A percentile compares a stretch with the other conserved stretches of the same genome.
Evolutionary conservation across 768 basidiomycete species (phyloP).

Genomic region (Amanita pallidorosea): DNA sequence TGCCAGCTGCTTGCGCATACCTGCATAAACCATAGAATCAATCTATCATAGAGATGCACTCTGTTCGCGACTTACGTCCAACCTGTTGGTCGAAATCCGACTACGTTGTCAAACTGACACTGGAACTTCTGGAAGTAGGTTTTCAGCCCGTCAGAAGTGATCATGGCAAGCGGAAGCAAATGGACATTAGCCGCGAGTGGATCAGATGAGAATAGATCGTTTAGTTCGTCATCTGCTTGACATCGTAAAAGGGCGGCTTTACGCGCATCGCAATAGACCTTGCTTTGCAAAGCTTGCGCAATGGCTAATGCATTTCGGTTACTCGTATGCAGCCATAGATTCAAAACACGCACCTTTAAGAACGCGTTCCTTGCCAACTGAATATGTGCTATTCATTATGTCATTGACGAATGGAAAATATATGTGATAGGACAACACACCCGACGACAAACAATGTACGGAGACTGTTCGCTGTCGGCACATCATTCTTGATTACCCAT

Average conservation of each 20-base stretch:
- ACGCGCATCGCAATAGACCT: constrained; percentile 81
- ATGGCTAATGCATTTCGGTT: constrained; percentile 41
- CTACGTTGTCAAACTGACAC: constrained; percentile 54
- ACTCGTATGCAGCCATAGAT: background rate
- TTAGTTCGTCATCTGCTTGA: constrained; percentile 75
- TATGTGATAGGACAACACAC: constrained; percentile 24
- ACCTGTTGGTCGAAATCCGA: constrained; percentile 90
- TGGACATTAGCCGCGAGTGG: constrained; percentile 76
- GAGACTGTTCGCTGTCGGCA: constrained; percentile 31
- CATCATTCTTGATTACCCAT: constrained; percentile 41
- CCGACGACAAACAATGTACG: constrained; percentile 48
- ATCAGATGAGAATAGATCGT: constrained; percentile 65
- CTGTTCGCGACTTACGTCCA: constrained; percentile 67
- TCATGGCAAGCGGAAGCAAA: constrained; percentile 66
- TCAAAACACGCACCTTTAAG: constrained; percentile 62
- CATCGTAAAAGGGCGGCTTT: constrained; percentile 80
- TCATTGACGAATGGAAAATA: background rate
- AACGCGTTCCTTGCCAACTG: constrained; percentile 95
- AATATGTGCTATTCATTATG: constrained; percentile 62
- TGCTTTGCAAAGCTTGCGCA: constrained; percentile 68
- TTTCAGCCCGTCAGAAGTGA: constrained; percentile 69
- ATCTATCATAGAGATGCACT: background rate
- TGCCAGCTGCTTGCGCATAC: constrained; percentile 56
- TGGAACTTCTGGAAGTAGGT: constrained; percentile 68
- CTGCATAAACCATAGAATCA: constrained; percentile 22